Evolutionary conservation across 768 basidiomycete species (phyloP).

Genomic region (Pleurotus platypus): DNA sequence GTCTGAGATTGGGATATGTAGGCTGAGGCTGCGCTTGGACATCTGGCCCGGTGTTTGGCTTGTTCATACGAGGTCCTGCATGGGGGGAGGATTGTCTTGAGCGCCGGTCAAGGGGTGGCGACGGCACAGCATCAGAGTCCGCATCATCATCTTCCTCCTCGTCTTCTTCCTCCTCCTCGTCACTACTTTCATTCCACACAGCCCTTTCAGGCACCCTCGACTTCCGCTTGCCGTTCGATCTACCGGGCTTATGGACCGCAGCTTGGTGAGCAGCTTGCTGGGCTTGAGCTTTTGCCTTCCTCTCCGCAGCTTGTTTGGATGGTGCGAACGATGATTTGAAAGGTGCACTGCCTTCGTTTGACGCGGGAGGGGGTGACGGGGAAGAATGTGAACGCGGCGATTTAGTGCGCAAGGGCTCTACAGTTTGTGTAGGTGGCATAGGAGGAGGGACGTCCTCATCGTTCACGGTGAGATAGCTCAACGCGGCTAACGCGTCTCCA

Average conservation of each 20-base stretch:
- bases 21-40: slow-evolving; percentile 21
- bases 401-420: slow-evolving; percentile 32
- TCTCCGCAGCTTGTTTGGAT: slow-evolving; percentile 77
- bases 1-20: slow-evolving; percentile 47
- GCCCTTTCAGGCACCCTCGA: slow-evolving; percentile 53
- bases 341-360: slow-evolving; percentile 24
- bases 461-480: slow-evolving; percentile 67
- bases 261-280: slow-evolving; percentile 81
- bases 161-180: slow-evolving; percentile 85
- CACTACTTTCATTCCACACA: slow-evolving; percentile 70
- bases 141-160: slow-evolving; percentile 72
- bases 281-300: slow-evolving; percentile 80
- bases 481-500: slow-evolving; percentile 72
- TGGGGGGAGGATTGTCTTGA: slow-evolving; percentile 18
- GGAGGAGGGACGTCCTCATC: slow-evolving; percentile 24
- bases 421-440: slow-evolving; percentile 19
- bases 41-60: slow-evolving; percentile 7
- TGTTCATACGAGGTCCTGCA: not conserved
- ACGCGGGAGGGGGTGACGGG: slow-evolving; percentile 20
- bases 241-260: slow-evolving; percentile 72
- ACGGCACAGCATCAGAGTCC: slow-evolving; percentile 54
- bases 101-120: slow-evolving; percentile 22
- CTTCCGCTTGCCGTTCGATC: slow-evolving; percentile 61
- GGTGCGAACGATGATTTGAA: slow-evolving; percentile 88
- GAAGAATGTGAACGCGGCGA: slow-evolving; percentile 14